Evolutionary conservation across 2,329 filamentous ascomycete species (phyloP), one percentile per base, ranked within the genome.

Genomic region (Fusarium decemcellulare): DNA sequence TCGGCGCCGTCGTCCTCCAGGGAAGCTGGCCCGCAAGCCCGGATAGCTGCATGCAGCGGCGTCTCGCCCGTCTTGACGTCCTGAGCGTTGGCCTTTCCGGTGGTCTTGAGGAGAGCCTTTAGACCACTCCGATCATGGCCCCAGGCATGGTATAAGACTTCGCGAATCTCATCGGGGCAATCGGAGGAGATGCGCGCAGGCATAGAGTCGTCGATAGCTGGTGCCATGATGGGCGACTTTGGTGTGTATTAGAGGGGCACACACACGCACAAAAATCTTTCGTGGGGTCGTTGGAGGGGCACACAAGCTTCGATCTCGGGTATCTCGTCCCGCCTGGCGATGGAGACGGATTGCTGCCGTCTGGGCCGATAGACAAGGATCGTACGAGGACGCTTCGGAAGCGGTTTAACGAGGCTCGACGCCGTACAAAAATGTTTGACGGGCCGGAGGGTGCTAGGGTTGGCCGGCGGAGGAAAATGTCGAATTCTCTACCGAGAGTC

Each of bases 11-110:
- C 63, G 10, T 75, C 72, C 5, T 71, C 69, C 6, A 66, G 65
- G 6, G 71, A 74, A 5, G 79, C 77, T 3, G 80, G 85, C 1
- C 86, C 89, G 75, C 91, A 93, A 5, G 91, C 87, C n/a, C 93
- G 92, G 77, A 98, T 93, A 40, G 94, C 94, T 23, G 95, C 93
- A 81, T 98, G 96, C 14, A 98, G 86, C 10, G 95, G 94, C 9
- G 94, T 94, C 79, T 92, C 94, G 64, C 93, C 93, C 1, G 95
- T 97, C 65, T 91, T 90, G 7, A 92, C 88, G 76, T 98, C 95
- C 79, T 95, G 94, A 6, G 92, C 90, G 78, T 92, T 94, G 84
- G 93, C 82, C 82, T 82, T 83, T 59, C 84, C 91, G 51, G 86
- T 89, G 5, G 81, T 86, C 74, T 87, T 85, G 66, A 97, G 87